Evolutionary conservation across 805 yeast species (phyloP).

Genomic region (Kazachstania viticola): DNA sequence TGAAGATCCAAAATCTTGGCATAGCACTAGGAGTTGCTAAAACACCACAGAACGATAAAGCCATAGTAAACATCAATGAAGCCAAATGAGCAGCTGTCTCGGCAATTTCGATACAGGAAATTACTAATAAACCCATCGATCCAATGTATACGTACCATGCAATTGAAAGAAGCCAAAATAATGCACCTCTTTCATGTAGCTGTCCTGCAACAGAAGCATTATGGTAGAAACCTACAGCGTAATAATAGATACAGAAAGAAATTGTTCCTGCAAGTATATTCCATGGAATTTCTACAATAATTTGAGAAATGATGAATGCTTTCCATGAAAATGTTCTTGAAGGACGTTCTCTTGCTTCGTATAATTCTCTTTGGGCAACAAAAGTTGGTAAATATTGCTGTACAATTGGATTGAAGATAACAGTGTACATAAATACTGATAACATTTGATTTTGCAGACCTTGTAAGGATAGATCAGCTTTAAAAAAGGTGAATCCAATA

Average conservation of each 20-base stretch:
- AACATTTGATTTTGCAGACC: slow-evolving; percentile 78
- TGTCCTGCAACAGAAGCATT: slow-evolving; percentile 47
- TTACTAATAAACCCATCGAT: slow-evolving; percentile 46
- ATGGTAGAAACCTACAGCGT: slow-evolving; percentile 57
- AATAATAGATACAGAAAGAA: slow-evolving; percentile 52
- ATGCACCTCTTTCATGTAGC: slow-evolving; percentile 43
- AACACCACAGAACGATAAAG: slow-evolving; percentile 71
- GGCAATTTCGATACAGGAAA: slow-evolving; percentile 47
- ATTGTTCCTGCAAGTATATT: slow-evolving; percentile 49
- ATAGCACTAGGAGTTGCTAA: slow-evolving; percentile 44
- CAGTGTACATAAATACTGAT: slow-evolving; percentile 55
- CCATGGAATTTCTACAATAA: slow-evolving; percentile 59
- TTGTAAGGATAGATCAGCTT: slow-evolving; percentile 49
- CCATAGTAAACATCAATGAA: slow-evolving; percentile 46
- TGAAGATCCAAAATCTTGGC: slow-evolving; percentile 74
- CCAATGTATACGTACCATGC: slow-evolving; percentile 45
- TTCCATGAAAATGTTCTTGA: slow-evolving; percentile 61
- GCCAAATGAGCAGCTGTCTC: slow-evolving; percentile 57
- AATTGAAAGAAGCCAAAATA: slow-evolving; percentile 35
- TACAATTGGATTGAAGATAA: slow-evolving; percentile 43
- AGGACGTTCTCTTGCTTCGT: slow-evolving; percentile 66
- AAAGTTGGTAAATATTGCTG: slow-evolving; percentile 57
- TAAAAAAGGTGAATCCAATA: slow-evolving; percentile 66
- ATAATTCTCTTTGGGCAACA: slow-evolving; percentile 50
- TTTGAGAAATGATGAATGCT: slow-evolving; percentile 50